Conservation (phyloP, 176 grass and related monocot genomes). For the Stipa capillata region DNA sequence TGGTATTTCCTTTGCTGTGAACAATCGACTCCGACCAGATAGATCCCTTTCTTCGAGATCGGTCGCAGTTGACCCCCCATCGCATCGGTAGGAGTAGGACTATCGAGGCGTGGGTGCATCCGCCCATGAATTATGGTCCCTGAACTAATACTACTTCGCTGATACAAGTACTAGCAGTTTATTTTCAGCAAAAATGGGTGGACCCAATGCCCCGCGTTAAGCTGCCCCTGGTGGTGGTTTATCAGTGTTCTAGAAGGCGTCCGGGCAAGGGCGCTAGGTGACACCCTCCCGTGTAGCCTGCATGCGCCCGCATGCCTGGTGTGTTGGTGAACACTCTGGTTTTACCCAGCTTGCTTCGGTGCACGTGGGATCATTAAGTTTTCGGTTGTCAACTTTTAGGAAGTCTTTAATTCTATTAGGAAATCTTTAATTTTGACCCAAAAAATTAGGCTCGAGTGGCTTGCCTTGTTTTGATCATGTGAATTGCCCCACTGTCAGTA, state of each 20-base stretch:
- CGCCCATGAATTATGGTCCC: neutral
- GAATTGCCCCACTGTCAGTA: neutral
- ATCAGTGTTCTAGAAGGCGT: neutral
- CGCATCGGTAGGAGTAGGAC: no score
- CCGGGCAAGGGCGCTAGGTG: neutral
- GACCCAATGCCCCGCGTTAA: neutral
- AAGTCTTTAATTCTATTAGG: no score
- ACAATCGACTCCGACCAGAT: neutral
- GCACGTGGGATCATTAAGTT: neutral
- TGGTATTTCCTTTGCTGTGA: neutral
- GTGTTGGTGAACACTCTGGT: neutral
- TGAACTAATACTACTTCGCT: neutral
- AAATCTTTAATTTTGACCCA: neutral
- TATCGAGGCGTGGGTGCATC: neutral
- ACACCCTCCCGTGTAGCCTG: neutral
- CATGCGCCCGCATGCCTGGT: no score
- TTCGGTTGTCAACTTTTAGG: neutral
- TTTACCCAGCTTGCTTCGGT: neutral
- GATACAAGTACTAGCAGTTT: neutral
- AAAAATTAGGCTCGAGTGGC: neutral
- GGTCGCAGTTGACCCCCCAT: slow-evolving; percentile 4
- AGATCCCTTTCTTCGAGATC: neutral
- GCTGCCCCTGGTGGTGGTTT: neutral
- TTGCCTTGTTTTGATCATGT: neutral
- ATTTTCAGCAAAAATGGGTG: neutral